These are phyloP conservation scores for Colletotrichum sp. DNA, from an alignment of 2,329 filamentous ascomycete genomes.

Conservation along the genomic window DNA sequence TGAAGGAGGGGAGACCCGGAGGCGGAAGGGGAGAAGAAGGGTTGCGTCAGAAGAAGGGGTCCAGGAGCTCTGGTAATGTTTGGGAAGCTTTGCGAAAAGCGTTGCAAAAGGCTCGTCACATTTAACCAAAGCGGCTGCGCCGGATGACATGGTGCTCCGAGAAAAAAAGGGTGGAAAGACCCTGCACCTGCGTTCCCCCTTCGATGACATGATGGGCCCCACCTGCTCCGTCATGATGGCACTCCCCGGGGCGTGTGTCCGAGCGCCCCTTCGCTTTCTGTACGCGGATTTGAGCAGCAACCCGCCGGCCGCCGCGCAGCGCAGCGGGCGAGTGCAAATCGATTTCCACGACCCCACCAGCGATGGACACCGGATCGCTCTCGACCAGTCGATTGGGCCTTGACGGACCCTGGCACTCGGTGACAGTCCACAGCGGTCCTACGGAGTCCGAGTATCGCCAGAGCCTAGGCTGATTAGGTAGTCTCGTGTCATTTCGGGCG, in stretches of 20 bases:
- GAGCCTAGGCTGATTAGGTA: not conserved
- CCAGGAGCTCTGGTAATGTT: slow-evolving; percentile 11
- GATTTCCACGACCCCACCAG: not conserved
- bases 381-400: not conserved
- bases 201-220: slow-evolving; percentile 19
- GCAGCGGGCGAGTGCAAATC: not conserved
- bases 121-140: slow-evolving; percentile 10
- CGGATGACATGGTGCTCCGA: slow-evolving; percentile 1
- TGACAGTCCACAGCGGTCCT: not conserved
- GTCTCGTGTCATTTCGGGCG: not conserved
- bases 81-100: not conserved
- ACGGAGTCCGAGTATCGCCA: not conserved
- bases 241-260: not conserved
- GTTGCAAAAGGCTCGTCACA: not conserved
- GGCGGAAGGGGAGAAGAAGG: not conserved
- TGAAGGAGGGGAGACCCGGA: not conserved
- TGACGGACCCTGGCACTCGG: not conserved
- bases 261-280: not conserved
- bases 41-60: slow-evolving; percentile 13
- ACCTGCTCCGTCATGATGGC: slow-evolving; percentile 1
- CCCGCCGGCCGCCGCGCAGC: not conserved
- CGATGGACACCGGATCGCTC: not conserved
- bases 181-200: slow-evolving; percentile 6
- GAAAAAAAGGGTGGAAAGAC: slow-evolving; percentile 12
- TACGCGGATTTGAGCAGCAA: not conserved